These are phyloP conservation scores for Gracilaria caudata DNA, from an alignment of 23 red algal genomes.

Conservation along the genomic window DNA sequence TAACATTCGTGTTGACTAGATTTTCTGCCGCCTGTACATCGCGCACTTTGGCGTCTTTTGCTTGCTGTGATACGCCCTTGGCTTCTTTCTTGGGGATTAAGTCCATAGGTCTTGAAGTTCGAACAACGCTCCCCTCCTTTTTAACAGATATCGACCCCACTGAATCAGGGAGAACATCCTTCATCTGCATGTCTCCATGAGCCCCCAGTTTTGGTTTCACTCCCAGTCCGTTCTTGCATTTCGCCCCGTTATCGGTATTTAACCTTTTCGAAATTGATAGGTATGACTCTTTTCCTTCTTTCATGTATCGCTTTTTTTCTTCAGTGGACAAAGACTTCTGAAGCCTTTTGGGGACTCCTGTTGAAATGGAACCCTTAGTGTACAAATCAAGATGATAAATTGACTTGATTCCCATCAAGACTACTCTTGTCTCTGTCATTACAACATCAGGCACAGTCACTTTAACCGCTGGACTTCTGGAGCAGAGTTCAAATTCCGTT, in stretches of 20 bases:
- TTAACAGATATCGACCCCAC: neutral
- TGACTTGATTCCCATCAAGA: slow-evolving; percentile 11
- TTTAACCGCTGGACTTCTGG: neutral
- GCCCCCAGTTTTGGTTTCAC: neutral
- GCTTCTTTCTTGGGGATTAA: neutral
- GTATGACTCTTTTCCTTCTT: neutral
- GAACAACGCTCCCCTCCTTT: no score
- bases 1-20: neutral
- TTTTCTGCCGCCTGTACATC: neutral
- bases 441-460: neutral
- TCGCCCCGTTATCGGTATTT: no score
- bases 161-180: neutral
- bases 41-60: neutral
- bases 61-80: neutral
- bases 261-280: no score
- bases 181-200: neutral
- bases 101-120: neutral
- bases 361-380: neutral
- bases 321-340: neutral
- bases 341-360: neutral
- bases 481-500: slow-evolving; percentile 3
- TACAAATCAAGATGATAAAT: neutral
- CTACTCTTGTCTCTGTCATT: slow-evolving; percentile 4
- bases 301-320: neutral
- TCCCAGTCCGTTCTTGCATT: no score